Conservation (phyloP, 1,139 yeast genomes). For the Petasospora fabianii region DNA sequence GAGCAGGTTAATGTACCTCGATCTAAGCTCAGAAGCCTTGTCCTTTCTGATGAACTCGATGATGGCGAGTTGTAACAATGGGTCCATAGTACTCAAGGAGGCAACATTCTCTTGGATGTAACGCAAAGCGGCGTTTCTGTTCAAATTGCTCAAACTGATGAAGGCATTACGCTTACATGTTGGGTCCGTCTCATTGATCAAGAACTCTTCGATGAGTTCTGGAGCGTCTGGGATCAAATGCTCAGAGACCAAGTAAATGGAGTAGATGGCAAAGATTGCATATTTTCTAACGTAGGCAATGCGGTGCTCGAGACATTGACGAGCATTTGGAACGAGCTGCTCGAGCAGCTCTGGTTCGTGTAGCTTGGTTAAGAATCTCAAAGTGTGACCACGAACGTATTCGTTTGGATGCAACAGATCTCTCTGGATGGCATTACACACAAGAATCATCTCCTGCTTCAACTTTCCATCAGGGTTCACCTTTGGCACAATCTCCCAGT, state of each 20-base stretch:
- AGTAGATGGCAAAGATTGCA: constrained; percentile 86
- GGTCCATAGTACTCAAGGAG: constrained; percentile 67
- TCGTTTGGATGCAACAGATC: constrained; percentile 98
- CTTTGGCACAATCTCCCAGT: constrained; percentile 98
- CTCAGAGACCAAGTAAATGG: constrained; percentile 78
- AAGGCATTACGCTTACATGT: constrained; percentile 96
- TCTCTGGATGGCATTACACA: constrained; percentile 95
- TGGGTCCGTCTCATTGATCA: constrained; percentile 82
- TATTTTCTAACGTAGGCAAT: constrained; percentile 98
- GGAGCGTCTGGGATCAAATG: constrained; percentile 94
- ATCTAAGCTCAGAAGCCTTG: constrained; percentile 58
- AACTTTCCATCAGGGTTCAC: constrained; percentile 82
- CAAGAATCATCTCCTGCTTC: constrained; percentile 98
- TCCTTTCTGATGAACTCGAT: constrained; percentile 90
- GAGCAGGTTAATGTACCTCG: constrained; percentile 69
- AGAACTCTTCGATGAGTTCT: constrained; percentile 69
- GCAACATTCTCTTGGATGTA: constrained; percentile 73
- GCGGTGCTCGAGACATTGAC: constrained; percentile 90
- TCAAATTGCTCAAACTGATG: constrained; percentile 74
- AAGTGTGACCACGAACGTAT: constrained; percentile 90
- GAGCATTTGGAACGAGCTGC: constrained; percentile 90
- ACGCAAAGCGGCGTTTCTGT: constrained; percentile 79
- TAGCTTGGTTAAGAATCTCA: constrained; percentile 85
- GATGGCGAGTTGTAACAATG: constrained; percentile 82
- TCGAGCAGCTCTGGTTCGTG: constrained; percentile 93